Evolutionary conservation across 192 early-diverging fungal species (phyloP).

Genomic region (Backusella parvicylindrica): DNA sequence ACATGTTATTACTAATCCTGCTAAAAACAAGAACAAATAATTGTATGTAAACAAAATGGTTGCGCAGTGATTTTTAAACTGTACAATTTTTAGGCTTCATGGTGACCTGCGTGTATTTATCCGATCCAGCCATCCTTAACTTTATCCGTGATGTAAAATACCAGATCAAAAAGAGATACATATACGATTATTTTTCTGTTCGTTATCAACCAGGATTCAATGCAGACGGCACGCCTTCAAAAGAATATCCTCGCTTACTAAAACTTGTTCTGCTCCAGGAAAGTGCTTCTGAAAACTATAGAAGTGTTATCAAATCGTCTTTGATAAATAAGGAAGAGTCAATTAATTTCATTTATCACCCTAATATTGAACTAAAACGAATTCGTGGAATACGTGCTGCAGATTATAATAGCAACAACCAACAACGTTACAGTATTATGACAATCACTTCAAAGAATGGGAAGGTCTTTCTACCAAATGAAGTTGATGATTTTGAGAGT

Average conservation of each 20-base stretch:
- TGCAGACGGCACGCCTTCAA: not conserved
- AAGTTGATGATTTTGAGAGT: not conserved
- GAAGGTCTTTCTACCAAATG: not conserved
- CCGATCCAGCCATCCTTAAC: not conserved
- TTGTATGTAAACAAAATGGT: not conserved
- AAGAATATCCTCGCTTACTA: not conserved
- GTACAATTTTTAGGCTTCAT: conserved; percentile 7
- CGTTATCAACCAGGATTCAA: not conserved
- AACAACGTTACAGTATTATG: not conserved
- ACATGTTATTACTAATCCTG: not conserved
- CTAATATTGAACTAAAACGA: no score
- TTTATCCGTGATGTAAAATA: not conserved
- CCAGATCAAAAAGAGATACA: not conserved
- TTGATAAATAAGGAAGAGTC: not conserved
- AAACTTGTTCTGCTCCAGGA: not conserved
- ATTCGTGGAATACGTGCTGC: not conserved
- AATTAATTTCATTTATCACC: not conserved
- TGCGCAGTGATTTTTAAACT: not conserved
- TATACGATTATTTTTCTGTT: conserved; percentile 7
- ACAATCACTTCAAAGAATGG: not conserved
- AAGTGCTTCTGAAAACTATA: no score
- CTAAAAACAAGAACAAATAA: not conserved
- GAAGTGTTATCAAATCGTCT: not conserved
- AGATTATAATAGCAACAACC: not conserved
- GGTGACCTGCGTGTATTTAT: conserved; percentile 15